These are phyloP conservation scores for Xylariomycetidae sp. DNA, from an alignment of 2,329 filamentous ascomycete species.

Conservation along the genomic window DNA sequence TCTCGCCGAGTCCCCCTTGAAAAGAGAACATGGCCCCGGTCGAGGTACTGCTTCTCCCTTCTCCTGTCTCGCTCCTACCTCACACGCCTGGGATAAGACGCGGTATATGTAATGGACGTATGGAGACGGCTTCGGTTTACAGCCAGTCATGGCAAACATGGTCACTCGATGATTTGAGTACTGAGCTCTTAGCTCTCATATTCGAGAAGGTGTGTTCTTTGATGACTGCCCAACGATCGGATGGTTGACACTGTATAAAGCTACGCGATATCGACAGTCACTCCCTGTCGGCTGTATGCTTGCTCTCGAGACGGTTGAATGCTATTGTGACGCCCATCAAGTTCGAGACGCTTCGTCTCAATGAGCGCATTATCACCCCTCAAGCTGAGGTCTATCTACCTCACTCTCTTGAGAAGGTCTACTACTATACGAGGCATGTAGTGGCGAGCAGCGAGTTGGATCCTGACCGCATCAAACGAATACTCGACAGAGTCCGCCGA, in stretches of 20 bases:
- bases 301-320: slow-evolving; percentile 35
- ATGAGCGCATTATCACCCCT: slow-evolving; percentile 30
- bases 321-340: slow-evolving; percentile 37
- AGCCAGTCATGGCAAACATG: slow-evolving; percentile 11
- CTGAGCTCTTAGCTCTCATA: slow-evolving; percentile 38
- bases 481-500: slow-evolving; percentile 31
- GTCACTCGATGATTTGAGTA: slow-evolving; percentile 33
- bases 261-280: slow-evolving; percentile 32
- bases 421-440: slow-evolving; percentile 35
- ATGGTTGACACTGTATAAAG: slow-evolving; percentile 23
- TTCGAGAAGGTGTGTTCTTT: slow-evolving; percentile 32
- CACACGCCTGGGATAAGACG: slow-evolving; percentile 1
- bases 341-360: slow-evolving; percentile 36
- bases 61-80: slow-evolving; percentile 4
- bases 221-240: slow-evolving; percentile 5
- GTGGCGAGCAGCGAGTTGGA: slow-evolving; percentile 36
- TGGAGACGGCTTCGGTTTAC: slow-evolving; percentile 9
- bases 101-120: slow-evolving; percentile 6
- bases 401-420: slow-evolving; percentile 30
- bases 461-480: slow-evolving; percentile 27
- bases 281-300: slow-evolving; percentile 31
- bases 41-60: slow-evolving; percentile 3
- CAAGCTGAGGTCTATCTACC: slow-evolving; percentile 30
- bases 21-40: slow-evolving; percentile 8
- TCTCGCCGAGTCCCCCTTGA: background rate